Conservation (phyloP, 352 stramenopile genomes). For the Globisporangium lucens region DNA sequence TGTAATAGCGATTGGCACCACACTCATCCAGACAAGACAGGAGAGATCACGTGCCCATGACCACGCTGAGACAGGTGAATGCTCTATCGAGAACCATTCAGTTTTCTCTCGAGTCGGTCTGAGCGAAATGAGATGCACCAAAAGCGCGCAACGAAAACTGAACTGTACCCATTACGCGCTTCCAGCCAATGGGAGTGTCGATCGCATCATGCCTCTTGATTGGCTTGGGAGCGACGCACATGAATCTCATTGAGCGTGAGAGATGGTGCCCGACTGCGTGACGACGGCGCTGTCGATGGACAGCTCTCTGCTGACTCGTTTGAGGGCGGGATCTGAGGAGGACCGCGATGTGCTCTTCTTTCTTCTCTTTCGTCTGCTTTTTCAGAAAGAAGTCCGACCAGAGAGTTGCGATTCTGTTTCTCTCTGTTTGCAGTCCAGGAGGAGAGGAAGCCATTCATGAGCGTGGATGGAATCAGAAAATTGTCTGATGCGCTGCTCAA, state of each 20-base stretch:
- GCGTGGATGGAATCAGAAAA: no score
- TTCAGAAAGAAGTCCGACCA: background rate
- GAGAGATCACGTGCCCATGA: background rate
- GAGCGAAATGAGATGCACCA: background rate
- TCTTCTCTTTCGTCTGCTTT: background rate
- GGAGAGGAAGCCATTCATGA: no score
- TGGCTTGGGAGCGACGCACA: background rate
- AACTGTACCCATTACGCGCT: background rate
- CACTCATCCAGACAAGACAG: background rate
- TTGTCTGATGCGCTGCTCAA: no score
- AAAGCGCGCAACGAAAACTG: background rate
- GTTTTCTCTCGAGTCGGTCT: background rate
- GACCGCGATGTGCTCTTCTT: background rate
- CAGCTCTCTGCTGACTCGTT: background rate
- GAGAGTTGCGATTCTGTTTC: background rate
- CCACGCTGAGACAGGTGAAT: background rate
- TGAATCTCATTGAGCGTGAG: background rate
- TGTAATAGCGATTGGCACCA: background rate
- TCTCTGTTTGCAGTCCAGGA: no score
- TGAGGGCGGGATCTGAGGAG: background rate
- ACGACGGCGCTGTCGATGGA: background rate
- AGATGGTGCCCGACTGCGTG: background rate
- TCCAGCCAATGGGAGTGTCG: background rate
- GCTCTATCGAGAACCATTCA: background rate
- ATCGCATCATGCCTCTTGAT: background rate